Conservation (phyloP, 352 stramenopile genomes). For the Thraustochytrium striatum region DNA sequence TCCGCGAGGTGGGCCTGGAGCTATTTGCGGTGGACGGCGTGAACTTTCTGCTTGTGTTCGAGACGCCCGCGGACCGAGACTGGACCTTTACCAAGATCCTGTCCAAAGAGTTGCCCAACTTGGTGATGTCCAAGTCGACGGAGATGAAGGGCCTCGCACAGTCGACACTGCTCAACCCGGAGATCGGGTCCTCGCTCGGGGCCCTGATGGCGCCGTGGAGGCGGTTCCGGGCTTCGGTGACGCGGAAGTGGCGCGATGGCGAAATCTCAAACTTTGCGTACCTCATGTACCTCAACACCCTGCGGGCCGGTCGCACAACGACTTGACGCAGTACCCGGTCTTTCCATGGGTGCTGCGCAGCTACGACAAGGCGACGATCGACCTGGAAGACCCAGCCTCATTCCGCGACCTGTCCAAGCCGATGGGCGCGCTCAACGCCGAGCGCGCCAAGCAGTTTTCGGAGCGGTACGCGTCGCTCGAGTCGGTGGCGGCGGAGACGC, state of each 20-base stretch:
- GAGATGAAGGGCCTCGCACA: conserved; percentile 27
- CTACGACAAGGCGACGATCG: conserved; percentile 83
- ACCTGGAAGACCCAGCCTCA: conserved; percentile 75
- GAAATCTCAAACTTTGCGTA: conserved; percentile 90
- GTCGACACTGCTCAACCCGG: conserved; percentile 23
- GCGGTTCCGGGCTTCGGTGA: conserved; percentile 48
- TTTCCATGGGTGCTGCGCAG: conserved; percentile 95
- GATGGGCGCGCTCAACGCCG: conserved; percentile 89
- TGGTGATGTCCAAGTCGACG: conserved; percentile 44
- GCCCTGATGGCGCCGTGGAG: conserved; percentile 40
- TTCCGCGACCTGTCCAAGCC: conserved; percentile 93
- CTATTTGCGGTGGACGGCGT: conserved; percentile 32
- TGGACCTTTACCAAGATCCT: conserved; percentile 45
- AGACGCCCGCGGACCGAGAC: conserved; percentile 29
- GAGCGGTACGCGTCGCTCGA: conserved; percentile 66
- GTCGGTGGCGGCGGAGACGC: conserved; percentile 52
- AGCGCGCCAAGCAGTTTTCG: conserved; percentile 66
- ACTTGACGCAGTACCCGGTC: conserved; percentile 95
- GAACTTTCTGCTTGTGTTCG: conserved; percentile 45
- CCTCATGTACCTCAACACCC: conserved; percentile 89
- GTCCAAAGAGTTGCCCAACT: conserved; percentile 34
- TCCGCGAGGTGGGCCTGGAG: conserved; percentile 36
- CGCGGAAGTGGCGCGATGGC: conserved; percentile 66
- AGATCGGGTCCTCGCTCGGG: conserved; percentile 7
- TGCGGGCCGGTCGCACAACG: conserved; percentile 91